Evolutionary conservation across 2,329 filamentous ascomycete genomes (phyloP).

Genomic region (Nothopassalora personata): DNA sequence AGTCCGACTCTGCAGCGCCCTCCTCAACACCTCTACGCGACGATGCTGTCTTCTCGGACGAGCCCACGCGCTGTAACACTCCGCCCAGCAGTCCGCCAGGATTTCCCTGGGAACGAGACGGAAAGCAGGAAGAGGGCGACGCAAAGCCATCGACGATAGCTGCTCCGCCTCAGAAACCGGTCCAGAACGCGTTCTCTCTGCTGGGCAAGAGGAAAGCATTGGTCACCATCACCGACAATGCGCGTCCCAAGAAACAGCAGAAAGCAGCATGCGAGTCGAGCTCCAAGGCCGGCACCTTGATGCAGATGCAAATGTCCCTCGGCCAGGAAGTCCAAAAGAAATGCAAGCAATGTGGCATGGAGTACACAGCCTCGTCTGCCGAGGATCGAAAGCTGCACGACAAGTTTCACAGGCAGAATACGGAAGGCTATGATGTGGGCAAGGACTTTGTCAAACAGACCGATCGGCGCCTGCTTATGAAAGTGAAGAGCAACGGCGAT

Average conservation of each 20-base stretch:
- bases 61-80: conserved; percentile 33
- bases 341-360: conserved; percentile 60
- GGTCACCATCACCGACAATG: conserved; percentile 30
- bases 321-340: conserved; percentile 52
- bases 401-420: conserved; percentile 59
- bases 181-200: conserved; percentile 31
- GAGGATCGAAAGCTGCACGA: conserved; percentile 60
- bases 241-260: conserved; percentile 21
- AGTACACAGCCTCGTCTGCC: conserved; percentile 57
- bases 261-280: conserved; percentile 28
- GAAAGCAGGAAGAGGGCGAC: conserved; percentile 17
- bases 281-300: conserved; percentile 36
- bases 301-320: conserved; percentile 58
- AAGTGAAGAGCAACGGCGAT: conserved; percentile 33
- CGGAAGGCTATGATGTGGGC: conserved; percentile 56
- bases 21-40: conserved; percentile 22
- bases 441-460: conserved; percentile 50
- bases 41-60: conserved; percentile 24
- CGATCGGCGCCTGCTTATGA: conserved; percentile 7
- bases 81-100: conserved; percentile 51
- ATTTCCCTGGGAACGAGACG: conserved; percentile 32
- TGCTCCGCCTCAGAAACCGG: conserved; percentile 9
- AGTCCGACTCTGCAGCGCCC: conserved; percentile 11
- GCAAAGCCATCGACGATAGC: conserved; percentile 15
- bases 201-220: conserved; percentile 31